A percentile compares a stretch with the other conserved stretches of the same genome.
Conservation (phyloP, 108 stramenopile genomes). For the Fragilaria radians region DNA sequence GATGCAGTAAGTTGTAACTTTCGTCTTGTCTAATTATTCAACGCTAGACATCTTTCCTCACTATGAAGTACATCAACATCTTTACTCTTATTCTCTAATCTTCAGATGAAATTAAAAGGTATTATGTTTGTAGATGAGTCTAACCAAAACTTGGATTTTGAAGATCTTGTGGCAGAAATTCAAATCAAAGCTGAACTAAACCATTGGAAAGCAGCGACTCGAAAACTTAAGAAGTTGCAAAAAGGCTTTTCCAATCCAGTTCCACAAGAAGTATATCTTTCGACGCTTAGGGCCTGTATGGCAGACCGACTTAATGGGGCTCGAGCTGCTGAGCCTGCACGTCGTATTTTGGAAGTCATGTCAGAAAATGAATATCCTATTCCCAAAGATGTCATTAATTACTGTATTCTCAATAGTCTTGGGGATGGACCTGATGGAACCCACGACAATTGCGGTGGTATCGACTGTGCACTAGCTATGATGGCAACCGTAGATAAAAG, state of each 20-base stretch:
- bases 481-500: constrained; percentile 16
- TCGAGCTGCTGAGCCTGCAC: constrained; percentile 75
- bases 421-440: constrained; percentile 59
- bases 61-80: neutral
- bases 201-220: constrained; percentile 79
- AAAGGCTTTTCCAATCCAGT: constrained; percentile 35
- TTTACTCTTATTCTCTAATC: no score
- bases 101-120: no score
- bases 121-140: constrained; percentile 66
- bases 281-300: constrained; percentile 63
- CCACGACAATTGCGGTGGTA: constrained; percentile 81
- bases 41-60: neutral
- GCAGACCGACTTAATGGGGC: constrained; percentile 75
- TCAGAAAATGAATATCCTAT: constrained; percentile 51
- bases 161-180: constrained; percentile 47
- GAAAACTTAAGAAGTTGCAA: constrained; percentile 59
- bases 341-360: constrained; percentile 81
- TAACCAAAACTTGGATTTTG: constrained; percentile 71
- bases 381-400: constrained; percentile 51
- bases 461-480: constrained; percentile 83
- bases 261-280: constrained; percentile 48
- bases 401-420: constrained; percentile 51
- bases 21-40: neutral
- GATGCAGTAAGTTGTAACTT: neutral
- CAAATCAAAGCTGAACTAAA: constrained; percentile 43